Conservation (phyloP, 2,329 filamentous ascomycete species). For the Calonectria henricotiae region DNA sequence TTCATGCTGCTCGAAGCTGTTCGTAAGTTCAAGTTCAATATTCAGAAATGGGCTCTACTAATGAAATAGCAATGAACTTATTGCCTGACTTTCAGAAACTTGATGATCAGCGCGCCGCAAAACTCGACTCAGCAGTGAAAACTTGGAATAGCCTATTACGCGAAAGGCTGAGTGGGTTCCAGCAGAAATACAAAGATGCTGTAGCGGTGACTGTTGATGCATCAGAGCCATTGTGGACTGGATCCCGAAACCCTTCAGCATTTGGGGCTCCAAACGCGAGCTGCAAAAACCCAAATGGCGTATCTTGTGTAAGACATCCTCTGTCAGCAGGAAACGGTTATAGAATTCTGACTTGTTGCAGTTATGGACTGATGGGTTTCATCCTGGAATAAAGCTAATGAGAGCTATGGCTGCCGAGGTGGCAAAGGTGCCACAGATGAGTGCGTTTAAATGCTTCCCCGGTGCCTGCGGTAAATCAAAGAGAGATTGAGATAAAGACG, state of each 20-base stretch:
- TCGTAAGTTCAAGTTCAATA: slow-evolving; percentile 49
- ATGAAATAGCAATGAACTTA: background rate
- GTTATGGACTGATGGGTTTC: background rate
- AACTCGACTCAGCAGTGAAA: slow-evolving; percentile 57
- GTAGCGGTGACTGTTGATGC: slow-evolving; percentile 60
- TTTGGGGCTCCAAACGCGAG: slow-evolving; percentile 63
- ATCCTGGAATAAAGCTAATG: background rate
- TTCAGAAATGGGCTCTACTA: background rate
- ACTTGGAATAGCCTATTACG: slow-evolving; percentile 59
- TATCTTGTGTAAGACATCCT: slow-evolving; percentile 56
- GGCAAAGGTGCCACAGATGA: background rate
- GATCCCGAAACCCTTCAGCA: slow-evolving; percentile 59
- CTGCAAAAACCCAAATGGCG: slow-evolving; percentile 62
- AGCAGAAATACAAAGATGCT: slow-evolving; percentile 38
- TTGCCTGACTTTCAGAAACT: background rate
- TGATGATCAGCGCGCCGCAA: background rate
- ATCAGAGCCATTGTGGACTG: slow-evolving; percentile 60
- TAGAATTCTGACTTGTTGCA: slow-evolving; percentile 42
- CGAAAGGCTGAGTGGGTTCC: slow-evolving; percentile 54
- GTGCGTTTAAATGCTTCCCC: slow-evolving; percentile 9
- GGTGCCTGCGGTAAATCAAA: too few species aligned
- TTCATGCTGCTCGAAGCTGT: slow-evolving; percentile 75
- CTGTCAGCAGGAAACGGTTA: slow-evolving; percentile 44
- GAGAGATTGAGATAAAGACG: background rate
- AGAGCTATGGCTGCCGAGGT: background rate